Percentiles rank a stretch among this genome's conserved stretches.
These are phyloP conservation scores for Rhizopus delemar DNA, from an alignment of 371 early-diverging fungal genomes.

Conservation along the genomic window DNA sequence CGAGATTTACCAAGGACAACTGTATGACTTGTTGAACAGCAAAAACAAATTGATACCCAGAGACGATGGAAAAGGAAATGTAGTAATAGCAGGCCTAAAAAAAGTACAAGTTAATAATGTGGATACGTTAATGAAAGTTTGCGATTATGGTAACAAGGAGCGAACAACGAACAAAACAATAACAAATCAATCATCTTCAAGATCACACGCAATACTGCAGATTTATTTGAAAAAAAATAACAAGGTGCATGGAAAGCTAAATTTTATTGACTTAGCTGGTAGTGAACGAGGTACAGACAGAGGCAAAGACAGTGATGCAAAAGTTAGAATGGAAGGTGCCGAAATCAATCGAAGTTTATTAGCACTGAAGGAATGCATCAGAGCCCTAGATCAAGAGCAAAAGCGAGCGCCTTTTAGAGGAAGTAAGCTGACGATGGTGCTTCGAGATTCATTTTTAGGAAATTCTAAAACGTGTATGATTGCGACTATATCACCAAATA, in stretches of 20 bases:
- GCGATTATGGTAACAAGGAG: slow-evolving; percentile 85
- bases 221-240: slow-evolving; percentile 71
- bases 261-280: slow-evolving; percentile 97
- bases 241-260: slow-evolving; percentile 80
- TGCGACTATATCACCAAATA: slow-evolving; percentile 95
- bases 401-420: slow-evolving; percentile 96
- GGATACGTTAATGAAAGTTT: slow-evolving; percentile 85
- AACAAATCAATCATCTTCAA: slow-evolving; percentile 94
- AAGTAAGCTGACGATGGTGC: slow-evolving; percentile 93
- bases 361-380: slow-evolving; percentile 97
- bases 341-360: slow-evolving; percentile 98
- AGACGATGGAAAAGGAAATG: slow-evolving; percentile 92
- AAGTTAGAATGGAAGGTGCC: slow-evolving; percentile 94
- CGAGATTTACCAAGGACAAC: slow-evolving; percentile 95
- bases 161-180: slow-evolving; percentile 93
- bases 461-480: slow-evolving; percentile 97
- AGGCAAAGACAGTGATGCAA: slow-evolving; percentile 78
- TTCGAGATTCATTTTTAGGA: slow-evolving; percentile 97
- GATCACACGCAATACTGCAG: slow-evolving; percentile 93
- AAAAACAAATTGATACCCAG: slow-evolving; percentile 87
- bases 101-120: slow-evolving; percentile 71
- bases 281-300: slow-evolving; percentile 97
- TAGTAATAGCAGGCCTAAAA: slow-evolving; percentile 83
- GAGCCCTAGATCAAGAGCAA: slow-evolving; percentile 92
- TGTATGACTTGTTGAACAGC: slow-evolving; percentile 90